Conservation (phyloP, 2,329 filamentous ascomycete genomes). For the Rachicladosporium sp. region DNA sequence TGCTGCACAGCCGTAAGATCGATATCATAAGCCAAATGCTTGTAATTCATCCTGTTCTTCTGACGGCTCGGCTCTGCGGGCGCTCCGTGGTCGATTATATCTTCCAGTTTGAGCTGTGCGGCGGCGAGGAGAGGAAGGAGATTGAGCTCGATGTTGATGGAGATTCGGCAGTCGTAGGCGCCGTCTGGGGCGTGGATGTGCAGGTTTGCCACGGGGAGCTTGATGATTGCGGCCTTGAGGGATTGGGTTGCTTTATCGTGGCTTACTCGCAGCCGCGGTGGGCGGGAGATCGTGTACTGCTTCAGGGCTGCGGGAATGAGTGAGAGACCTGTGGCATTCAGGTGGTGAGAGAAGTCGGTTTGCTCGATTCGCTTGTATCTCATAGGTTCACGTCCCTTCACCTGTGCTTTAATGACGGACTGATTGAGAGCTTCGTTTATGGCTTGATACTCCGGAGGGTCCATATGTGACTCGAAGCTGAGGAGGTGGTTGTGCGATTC, state of each 20-base stretch:
- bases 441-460: conserved; percentile 61
- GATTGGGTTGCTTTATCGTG: conserved; percentile 54
- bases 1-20: conserved; percentile 81
- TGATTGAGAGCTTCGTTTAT: conserved; percentile 79
- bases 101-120: conserved; percentile 41
- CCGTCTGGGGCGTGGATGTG: conserved; percentile 68
- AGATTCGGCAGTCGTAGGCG: conserved; percentile 82
- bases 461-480: too few relatives aligned
- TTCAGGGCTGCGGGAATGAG: conserved; percentile 5
- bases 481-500: too few relatives aligned
- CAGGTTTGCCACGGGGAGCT: conserved; percentile 77
- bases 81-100: conserved; percentile 37
- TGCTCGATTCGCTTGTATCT: conserved; percentile 74
- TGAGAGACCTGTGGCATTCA: too few relatives aligned
- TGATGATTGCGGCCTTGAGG: conserved; percentile 74
- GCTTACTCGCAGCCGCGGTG: conserved; percentile 48
- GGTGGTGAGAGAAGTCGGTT: conserved; percentile 54
- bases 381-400: conserved; percentile 46
- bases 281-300: conserved; percentile 10
- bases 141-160: conserved; percentile 86
- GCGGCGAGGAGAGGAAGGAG: conserved; percentile 20
- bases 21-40: conserved; percentile 74
- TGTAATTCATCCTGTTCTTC: conserved; percentile 88
- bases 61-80: conserved; percentile 26
- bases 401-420: conserved; percentile 32